Evolutionary conservation across 257 asterid species (phyloP), one percentile per base, ranked within the genome.

Genomic region (Buddleja alternifolia): DNA sequence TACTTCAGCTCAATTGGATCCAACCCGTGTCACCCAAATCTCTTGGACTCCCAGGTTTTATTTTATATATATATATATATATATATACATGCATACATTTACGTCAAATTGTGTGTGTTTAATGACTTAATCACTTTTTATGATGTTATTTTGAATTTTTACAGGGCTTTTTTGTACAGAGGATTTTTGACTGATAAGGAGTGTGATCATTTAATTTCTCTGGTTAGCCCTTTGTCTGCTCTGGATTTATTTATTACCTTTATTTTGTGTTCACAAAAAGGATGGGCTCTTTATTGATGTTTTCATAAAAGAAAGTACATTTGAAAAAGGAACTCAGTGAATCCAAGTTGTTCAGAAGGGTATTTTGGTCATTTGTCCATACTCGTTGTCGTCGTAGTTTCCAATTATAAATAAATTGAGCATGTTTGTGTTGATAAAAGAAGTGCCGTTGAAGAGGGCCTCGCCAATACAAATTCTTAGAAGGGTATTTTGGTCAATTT

Each of bases 1-100:
- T 47, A 54, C 84, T 4, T 40, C 85, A 44, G 48, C 71, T 67
- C 25, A 62, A 10, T 48, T 85, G 72, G 94, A 86, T 79, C 96
- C 95, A 14, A 80, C 85, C 14, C 77, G 73, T 52, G 96, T 87
- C 65, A 80, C 84, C 60, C 95, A 85, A 77, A 79, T 89, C 69
- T 85, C 92, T 34, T 78, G 92, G 88, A 80, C 66, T 15, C 94
- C 92, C 42, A 83, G 96, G 94, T 89, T 32, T 16, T 53, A 2
- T 9, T 17, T 24, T 16, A 21, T 4, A n/a, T n/a, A n/a, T n/a
- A n/a, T n/a, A n/a, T n/a, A n/a, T n/a, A n/a, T n/a, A n/a, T n/a
- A n/a, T n/a, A n/a, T n/a, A n/a, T n/a, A n/a, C n/a, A n/a, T n/a
- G n/a, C n/a, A n/a, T n/a, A n/a, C n/a, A n/a, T n/a, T n/a, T n/a